These are phyloP conservation scores for Carex parvula DNA, from an alignment of 176 grass and related monocot species.

Conservation along the genomic window DNA sequence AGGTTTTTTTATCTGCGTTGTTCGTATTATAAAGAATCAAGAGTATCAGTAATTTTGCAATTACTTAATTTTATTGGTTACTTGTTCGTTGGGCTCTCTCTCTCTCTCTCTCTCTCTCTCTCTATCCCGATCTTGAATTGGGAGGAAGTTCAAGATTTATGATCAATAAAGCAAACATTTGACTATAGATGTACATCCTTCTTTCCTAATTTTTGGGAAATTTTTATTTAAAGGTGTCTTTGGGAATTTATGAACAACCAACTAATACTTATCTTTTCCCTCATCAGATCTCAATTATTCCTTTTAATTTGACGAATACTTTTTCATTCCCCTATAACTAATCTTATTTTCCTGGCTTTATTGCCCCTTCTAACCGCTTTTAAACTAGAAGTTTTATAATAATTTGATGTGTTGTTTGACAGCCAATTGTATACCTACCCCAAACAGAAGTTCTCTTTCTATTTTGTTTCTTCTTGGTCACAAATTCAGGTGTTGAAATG, in stretches of 20 bases:
- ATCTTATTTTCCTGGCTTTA: background rate
- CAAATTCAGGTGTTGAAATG: background rate
- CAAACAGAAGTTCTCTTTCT: background rate
- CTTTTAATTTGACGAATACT: background rate
- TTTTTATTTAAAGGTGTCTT: background rate
- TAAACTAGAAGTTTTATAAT: background rate
- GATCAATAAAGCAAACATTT: background rate
- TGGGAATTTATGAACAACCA: background rate
- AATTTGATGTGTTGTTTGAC: background rate
- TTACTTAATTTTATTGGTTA: background rate
- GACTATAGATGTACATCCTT: background rate
- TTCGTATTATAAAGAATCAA: background rate
- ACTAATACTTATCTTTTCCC: background rate
- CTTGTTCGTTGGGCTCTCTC: background rate
- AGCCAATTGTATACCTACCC: background rate
- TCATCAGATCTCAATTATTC: background rate
- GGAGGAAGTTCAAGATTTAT: background rate
- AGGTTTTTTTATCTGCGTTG: background rate
- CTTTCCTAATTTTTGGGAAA: background rate
- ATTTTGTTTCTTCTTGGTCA: background rate
- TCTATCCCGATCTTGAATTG: background rate
- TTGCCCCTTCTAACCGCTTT: background rate
- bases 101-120: background rate
- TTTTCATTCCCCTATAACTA: background rate
- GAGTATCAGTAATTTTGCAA: background rate